Conservation (phyloP, 192 early-diverging fungal species). For the Geranomyces variabilis region DNA sequence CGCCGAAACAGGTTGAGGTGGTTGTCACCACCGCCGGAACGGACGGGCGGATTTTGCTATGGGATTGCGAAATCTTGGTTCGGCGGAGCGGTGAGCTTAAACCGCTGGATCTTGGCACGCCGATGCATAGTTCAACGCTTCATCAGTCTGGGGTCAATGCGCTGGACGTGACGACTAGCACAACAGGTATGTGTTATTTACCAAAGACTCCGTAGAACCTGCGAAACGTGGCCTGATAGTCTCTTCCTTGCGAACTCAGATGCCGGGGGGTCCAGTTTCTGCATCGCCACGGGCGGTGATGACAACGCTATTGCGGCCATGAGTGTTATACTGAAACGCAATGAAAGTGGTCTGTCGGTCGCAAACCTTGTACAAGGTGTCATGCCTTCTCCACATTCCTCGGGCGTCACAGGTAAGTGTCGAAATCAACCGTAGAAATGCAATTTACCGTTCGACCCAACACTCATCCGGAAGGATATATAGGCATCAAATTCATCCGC, state of each 20-base stretch:
- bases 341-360: background rate
- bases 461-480: background rate
- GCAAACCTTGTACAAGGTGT: slow-evolving; percentile 5
- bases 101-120: slow-evolving; percentile 19
- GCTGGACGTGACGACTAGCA: slow-evolving; percentile 45
- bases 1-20: background rate
- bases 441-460: background rate
- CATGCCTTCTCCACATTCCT: slow-evolving; percentile 60
- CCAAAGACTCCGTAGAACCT: too few species aligned
- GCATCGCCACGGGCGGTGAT: slow-evolving; percentile 74
- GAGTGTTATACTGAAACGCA: slow-evolving; percentile 25
- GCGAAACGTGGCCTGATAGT: background rate
- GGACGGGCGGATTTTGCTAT: slow-evolving; percentile 34
- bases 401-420: slow-evolving; percentile 66
- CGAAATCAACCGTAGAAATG: slow-evolving; percentile 6
- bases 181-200: background rate
- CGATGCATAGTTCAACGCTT: slow-evolving; percentile 33
- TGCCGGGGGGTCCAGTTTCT: slow-evolving; percentile 22
- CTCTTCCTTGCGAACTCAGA: background rate
- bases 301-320: slow-evolving; percentile 62
- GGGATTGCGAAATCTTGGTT: slow-evolving; percentile 22
- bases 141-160: slow-evolving; percentile 83
- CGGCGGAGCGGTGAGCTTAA: background rate
- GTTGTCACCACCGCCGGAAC: slow-evolving; percentile 36
- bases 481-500: slow-evolving; percentile 14